Percentiles rank a stretch among this genome's conserved stretches.
phyloP scores from a whole-genome alignment of 805 yeast genomes.

The Kluyveromyces starmeri region DNA sequence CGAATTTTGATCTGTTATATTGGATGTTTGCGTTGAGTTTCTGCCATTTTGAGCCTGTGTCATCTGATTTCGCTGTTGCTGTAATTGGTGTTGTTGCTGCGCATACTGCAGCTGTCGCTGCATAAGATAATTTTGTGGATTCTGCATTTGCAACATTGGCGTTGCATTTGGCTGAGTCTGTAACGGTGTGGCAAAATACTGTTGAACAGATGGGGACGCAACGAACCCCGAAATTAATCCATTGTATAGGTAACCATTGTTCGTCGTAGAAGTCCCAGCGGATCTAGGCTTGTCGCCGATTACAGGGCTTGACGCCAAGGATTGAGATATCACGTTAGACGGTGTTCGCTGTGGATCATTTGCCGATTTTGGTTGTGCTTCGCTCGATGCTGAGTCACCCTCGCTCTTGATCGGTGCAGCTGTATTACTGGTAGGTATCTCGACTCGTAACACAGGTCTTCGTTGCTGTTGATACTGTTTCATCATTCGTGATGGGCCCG shows the following conservation, averaged over 20 bases:
- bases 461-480: constrained; percentile 13
- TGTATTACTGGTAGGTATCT: constrained; percentile 46
- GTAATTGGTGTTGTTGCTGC: constrained; percentile 15
- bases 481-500: too few species aligned
- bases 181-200: constrained; percentile 29
- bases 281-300: constrained; percentile 3
- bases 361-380: constrained; percentile 2
- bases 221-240: constrained; percentile 25
- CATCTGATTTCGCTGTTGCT: constrained; percentile 13
- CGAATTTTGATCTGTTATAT: constrained; percentile 3
- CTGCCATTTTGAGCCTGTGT: constrained; percentile 12
- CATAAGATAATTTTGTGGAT: constrained; percentile 14
- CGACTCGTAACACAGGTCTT: constrained; percentile 55
- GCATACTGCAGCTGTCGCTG: constrained; percentile 18
- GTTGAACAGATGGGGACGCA: constrained; percentile 25
- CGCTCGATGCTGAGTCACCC: constrained; percentile 31
- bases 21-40: neutral
- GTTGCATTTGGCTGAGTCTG: constrained; percentile 20
- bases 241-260: constrained; percentile 6
- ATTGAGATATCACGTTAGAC: constrained; percentile 2
- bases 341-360: constrained; percentile 1
- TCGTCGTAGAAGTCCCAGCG: constrained; percentile 3
- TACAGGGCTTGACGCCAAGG: constrained; percentile 4
- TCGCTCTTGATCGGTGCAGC: constrained; percentile 23
- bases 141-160: constrained; percentile 16